Evolutionary conservation across 768 basidiomycete genomes (phyloP).

Genomic region (Lenzites betulinus): DNA sequence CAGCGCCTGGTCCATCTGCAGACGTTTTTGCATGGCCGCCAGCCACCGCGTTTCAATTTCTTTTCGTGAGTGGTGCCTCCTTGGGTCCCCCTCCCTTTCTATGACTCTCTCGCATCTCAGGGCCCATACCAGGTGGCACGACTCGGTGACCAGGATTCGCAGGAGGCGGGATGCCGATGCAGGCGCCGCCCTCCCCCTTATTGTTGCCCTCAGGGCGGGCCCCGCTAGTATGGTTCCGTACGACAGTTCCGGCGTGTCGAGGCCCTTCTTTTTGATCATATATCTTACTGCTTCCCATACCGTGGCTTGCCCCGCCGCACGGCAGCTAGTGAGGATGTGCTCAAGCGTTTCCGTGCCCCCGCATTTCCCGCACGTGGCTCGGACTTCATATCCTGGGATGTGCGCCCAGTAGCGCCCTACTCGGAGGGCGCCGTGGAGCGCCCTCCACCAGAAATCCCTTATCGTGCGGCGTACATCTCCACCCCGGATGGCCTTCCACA

Average conservation of each 20-base stretch:
- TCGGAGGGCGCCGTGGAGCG: background rate
- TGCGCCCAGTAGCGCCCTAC: slow-evolving; percentile 5
- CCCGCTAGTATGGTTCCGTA: background rate
- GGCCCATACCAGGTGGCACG: background rate
- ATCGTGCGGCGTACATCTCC: background rate
- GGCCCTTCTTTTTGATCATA: no score
- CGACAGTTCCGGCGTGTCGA: background rate
- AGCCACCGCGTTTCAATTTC: background rate
- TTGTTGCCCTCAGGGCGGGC: background rate
- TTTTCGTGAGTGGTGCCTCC: background rate
- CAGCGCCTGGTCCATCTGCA: background rate
- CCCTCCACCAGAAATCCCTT: slow-evolving; percentile 9
- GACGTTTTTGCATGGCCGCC: background rate
- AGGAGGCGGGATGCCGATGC: background rate
- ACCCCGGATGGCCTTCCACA: background rate
- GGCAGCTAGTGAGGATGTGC: slow-evolving; percentile 10
- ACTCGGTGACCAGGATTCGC: background rate
- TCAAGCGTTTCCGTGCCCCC: background rate
- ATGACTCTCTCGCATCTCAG: background rate
- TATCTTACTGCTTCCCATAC: background rate
- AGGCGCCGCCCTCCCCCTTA: background rate
- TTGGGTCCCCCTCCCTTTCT: background rate
- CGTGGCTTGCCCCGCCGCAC: background rate
- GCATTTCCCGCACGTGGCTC: background rate
- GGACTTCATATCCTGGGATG: background rate